Base-by-base conservation (phyloP, 2,329 filamentous ascomycete genomes). In the Ophiosphaerella korrae region DNA sequence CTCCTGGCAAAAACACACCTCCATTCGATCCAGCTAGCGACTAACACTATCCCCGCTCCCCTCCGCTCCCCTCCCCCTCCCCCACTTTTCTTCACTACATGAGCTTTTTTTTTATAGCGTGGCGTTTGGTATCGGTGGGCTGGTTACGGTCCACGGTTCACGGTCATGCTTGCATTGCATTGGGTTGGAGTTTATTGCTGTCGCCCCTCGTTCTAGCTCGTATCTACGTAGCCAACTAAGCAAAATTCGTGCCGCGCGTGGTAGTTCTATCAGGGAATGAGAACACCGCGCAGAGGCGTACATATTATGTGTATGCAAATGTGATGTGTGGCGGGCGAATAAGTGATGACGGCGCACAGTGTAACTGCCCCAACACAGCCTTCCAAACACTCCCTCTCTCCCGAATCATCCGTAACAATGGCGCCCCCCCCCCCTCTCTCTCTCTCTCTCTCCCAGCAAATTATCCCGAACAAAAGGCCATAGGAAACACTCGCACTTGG, bases 121-220 rank as follows among this genome's bases (percentile, higher is more conserved):
- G 62, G 62, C 62, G 62, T 66, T 56, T 42, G 62, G 61, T 55
- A 50, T 47, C 29, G 44, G 52, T 34, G 45, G 26, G 26, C 26
- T 7, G 12, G 33, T 53, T 40, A 16, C 57, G 39, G 44, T 45
- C 40, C 44, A 45, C 44, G 45, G 37, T 34, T 47, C 44, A 50
- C 29, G 41, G 18, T 26, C 43, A 48, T 45, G 52, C 55, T 38
- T 56, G 52, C 57, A 61, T 61, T 52, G 58, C 60, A 63, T 63
- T 50, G 55, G 53, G 49, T 33, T 32, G 57, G 60, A 43, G 55
- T 60, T 55, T 16, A 44, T 14, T 42, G 40, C 40, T 11, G 14
- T 16, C 24, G 18, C 1, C 18, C 18, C 18, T 21, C 18, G 18
- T 21, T 21, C 18, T 4, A 21, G 18, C 18, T 4, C 18, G 18